phyloP scores from a whole-genome alignment of 208 protist species.

The Wallacemonas collosoma region DNA sequence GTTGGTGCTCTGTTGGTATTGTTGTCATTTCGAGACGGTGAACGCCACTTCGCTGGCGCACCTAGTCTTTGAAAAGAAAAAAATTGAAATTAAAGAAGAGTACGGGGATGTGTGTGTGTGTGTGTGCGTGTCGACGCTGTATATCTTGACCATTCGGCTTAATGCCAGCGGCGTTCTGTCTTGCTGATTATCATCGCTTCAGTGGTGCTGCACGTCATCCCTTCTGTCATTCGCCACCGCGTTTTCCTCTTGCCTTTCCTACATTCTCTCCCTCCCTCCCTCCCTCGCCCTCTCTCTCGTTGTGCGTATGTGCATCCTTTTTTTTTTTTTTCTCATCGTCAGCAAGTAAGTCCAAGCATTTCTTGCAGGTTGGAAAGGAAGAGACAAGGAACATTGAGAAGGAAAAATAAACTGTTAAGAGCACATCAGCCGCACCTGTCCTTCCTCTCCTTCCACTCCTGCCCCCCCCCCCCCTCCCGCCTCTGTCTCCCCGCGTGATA shows the following conservation, averaged over 20 bases:
- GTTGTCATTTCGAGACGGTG: no score
- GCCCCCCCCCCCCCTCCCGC: not conserved
- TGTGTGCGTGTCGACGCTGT: not conserved
- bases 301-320: not conserved
- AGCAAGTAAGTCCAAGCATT: not conserved
- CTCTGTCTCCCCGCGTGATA: no score
- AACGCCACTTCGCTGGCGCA: no score
- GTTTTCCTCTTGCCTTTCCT: slow-evolving; percentile 3
- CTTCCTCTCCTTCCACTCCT: slow-evolving; percentile 14
- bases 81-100: not conserved
- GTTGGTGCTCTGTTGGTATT: no score
- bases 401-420: not conserved
- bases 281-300: not conserved
- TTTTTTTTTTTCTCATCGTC: not conserved
- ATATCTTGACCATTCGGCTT: no score
- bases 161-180: no score
- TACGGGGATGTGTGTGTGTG: not conserved
- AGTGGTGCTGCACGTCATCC: no score
- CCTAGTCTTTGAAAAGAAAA: no score
- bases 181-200: no score
- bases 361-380: not conserved
- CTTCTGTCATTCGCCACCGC: not conserved
- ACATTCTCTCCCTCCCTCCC: not conserved
- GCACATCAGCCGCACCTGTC: not conserved
- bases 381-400: not conserved